Evolutionary conservation across 768 basidiomycete species (phyloP), one percentile per base, ranked within the genome.

Genomic region (Lactifluus rugatus): DNA sequence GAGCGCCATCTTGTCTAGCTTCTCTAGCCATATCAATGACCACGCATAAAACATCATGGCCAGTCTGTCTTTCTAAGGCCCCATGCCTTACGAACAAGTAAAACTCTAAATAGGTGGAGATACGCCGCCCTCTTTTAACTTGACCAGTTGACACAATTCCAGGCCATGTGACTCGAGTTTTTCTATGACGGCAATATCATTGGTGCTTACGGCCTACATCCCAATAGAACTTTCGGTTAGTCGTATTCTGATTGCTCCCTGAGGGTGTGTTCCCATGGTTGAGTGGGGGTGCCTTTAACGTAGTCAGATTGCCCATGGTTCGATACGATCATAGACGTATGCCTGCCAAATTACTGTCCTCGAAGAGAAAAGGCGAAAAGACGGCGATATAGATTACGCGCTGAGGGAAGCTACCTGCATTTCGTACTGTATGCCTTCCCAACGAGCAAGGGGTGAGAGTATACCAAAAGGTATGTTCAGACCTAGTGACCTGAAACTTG

Each of bases 341-440:
- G 7, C 41, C 45, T 50, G 41, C 58, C 41, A 54, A 45, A 44
- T 59, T n/a, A n/a, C n/a, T n/a, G n/a, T 37, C 25, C 44, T 26
- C 23, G 25, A 41, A 41, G 34, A 31, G n/a, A 47, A 41, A 44
- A 36, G 58, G 58, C 47, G 53, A 44, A 48, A 54, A 19, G 42
- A 37, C 53, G 58, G 58, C 41, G 41, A 59, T 59, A 59, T 52
- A 54, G 23, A 49, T 44, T 34, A 52, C 53, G 34, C 41, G 11
- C 34, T 32, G 53, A 26, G 21, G 45, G 48, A 23, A 49, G 25
- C 26, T 49, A 21, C 6, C 16, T 49, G 26, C 11, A 25, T 50
- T 59, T 59, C 53, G 52, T 54, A 49, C 26, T 19, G 19, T 44
- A 28, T 54, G 39, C 34, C 58, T 54, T 58, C 41, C 34, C 25